Conservation (phyloP, 2,329 filamentous ascomycete species). For the Coniochaeta hoffmannii region DNA sequence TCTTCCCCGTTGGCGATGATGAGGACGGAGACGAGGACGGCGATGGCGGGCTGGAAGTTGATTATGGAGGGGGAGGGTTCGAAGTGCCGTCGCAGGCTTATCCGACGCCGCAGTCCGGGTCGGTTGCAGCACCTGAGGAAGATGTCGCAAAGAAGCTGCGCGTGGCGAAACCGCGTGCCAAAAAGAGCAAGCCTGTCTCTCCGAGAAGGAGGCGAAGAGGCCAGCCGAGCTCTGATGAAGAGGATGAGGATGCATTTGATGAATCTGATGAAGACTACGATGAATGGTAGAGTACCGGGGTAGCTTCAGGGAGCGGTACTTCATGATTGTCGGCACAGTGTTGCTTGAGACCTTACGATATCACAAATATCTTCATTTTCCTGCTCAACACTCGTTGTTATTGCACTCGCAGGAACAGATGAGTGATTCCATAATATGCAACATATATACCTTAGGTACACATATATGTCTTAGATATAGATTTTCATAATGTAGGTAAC, state of each 20-base stretch:
- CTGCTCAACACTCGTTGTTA: no score
- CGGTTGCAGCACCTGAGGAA: neutral
- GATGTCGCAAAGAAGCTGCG: constrained; percentile 6
- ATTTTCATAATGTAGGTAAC: no score
- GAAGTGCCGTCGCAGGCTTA: neutral
- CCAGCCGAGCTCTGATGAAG: constrained; percentile 14
- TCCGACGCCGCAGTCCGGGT: neutral
- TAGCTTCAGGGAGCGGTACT: no score
- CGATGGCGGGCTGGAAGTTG: constrained; percentile 23
- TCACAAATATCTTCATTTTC: no score
- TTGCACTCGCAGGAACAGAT: no score
- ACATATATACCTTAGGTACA: no score
- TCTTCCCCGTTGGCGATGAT: constrained; percentile 41
- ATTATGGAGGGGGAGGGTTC: constrained; percentile 15
- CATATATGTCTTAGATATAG: no score
- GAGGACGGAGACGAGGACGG: constrained; percentile 35
- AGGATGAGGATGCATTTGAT: constrained; percentile 9
- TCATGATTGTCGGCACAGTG: no score
- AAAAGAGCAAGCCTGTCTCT: constrained; percentile 3
- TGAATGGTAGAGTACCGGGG: no score
- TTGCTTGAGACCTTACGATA: no score
- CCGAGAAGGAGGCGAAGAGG: constrained; percentile 10
- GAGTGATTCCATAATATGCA: no score
- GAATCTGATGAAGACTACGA: constrained; percentile 9
- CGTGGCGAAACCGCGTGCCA: constrained; percentile 5